phyloP scores from a whole-genome alignment of 2,329 filamentous ascomycete genomes.

The Cadophora sp. region DNA sequence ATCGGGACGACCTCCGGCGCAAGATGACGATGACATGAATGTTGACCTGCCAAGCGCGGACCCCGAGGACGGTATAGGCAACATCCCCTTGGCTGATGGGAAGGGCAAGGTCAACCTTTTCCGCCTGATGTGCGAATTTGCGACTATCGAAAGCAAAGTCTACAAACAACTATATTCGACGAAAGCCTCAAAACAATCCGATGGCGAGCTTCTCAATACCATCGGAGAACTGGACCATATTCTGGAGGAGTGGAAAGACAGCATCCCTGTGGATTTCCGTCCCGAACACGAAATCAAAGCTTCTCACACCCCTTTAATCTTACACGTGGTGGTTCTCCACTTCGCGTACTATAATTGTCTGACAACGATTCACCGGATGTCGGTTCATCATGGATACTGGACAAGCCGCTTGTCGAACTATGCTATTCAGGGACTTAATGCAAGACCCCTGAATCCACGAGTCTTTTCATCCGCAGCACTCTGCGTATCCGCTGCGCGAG shows the following conservation, averaged over 20 bases:
- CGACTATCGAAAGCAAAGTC: constrained; percentile 90
- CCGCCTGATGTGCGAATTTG: constrained; percentile 88
- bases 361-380: constrained; percentile 98
- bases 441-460: constrained; percentile 86
- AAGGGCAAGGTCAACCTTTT: constrained; percentile 96
- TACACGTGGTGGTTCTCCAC: constrained; percentile 93
- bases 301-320: constrained; percentile 88
- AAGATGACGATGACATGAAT: constrained; percentile 89
- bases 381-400: constrained; percentile 97
- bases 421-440: constrained; percentile 92
- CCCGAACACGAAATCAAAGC: constrained; percentile 96
- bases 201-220: constrained; percentile 91
- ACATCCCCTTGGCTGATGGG: constrained; percentile 87
- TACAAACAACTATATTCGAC: constrained; percentile 94
- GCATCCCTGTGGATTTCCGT: constrained; percentile 93
- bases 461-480: constrained; percentile 94
- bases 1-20: constrained; percentile 73
- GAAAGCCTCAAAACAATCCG: constrained; percentile 87
- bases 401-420: constrained; percentile 94
- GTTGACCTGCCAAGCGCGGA: constrained; percentile 93
- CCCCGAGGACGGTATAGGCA: constrained; percentile 90
- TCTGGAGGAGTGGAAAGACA: constrained; percentile 95
- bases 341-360: constrained; percentile 98
- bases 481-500: constrained; percentile 90
- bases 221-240: constrained; percentile 93